phyloP scores from a whole-genome alignment of 345 rosid species.

The Trapa bicornis region DNA sequence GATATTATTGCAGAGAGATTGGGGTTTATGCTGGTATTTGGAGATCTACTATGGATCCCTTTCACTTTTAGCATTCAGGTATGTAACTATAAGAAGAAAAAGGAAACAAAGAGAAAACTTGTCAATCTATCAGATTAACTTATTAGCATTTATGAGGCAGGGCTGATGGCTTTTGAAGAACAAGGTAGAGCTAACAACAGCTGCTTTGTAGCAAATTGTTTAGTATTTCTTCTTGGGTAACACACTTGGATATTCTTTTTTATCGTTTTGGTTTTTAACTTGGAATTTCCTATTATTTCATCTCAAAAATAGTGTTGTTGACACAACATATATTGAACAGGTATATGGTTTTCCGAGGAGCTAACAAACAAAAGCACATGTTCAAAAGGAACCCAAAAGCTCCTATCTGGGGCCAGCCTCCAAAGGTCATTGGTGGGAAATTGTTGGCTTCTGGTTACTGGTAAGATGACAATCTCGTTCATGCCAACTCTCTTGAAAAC shows the following conservation, averaged over 20 bases:
- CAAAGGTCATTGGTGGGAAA: conserved; percentile 76
- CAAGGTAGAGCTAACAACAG: conserved; percentile 51
- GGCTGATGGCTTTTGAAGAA: conserved; percentile 94
- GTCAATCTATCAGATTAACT: neutral
- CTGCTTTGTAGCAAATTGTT: conserved; percentile 44
- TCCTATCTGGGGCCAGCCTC: conserved; percentile 75
- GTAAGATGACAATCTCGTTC: conserved; percentile 26
- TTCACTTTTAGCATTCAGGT: conserved; percentile 95
- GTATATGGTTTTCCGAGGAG: conserved; percentile 78
- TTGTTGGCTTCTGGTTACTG: conserved; percentile 93
- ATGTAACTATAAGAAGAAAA: conserved; percentile 13
- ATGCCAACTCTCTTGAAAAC: neutral
- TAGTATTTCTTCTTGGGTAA: conserved; percentile 71
- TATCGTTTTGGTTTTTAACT: conserved; percentile 1
- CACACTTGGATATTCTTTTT: conserved; percentile 6
- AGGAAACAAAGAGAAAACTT: neutral
- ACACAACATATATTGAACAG: conserved; percentile 17
- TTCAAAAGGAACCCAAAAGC: conserved; percentile 81
- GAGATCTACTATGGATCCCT: conserved; percentile 93
- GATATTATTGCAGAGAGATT: conserved; percentile 92
- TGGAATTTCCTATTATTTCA: neutral
- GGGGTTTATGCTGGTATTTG: conserved; percentile 94
- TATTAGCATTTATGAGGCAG: conserved; percentile 23
- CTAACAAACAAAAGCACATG: conserved; percentile 81
- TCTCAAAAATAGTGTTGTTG: neutral